Evolutionary conservation across 140 eudicot species (phyloP), one percentile per base, ranked within the genome.

Genomic region (Ambrosia hybrid): DNA sequence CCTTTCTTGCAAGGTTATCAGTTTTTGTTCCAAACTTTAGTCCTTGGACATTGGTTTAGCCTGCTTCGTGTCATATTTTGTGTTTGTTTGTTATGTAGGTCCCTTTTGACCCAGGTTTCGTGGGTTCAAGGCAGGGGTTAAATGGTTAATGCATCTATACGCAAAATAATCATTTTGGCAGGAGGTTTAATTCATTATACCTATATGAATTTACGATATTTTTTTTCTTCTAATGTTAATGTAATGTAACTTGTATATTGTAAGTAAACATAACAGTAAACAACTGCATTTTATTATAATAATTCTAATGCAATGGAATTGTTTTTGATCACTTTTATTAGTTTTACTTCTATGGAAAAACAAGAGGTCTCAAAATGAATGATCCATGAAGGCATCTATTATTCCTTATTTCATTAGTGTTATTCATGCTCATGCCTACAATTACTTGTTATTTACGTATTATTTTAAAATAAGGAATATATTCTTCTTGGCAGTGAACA

Each of bases 1-100:
- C 86, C 76, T 86, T 80, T 80, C 91, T 83, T 83, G 84, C 82
- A 80, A 68, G 56, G 55, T 74, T 39, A 66, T 78, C 58, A 66
- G 30, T 71, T 73, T 9, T 80, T 78, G 79, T 81, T 81, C 87
- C 68, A 81, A 66, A 73, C 87, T 78, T 84, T 66, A 51, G 77
- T 73, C 57, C 36, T 34, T 56, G 78, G 75, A 49, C 38, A 76
- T 70, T 65, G 43, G 41, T 33, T 69, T 26, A 39, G 70, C 14
- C 51, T 34, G 39, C 58, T 11, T 66, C 51, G 5, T 38, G 15
- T 68, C 1, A 56, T 46, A 4, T 36, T 39, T 68, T 52, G 64
- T 58, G 41, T 66, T 73, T 10, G 21, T 59, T 26, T 65, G 14
- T 63, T 55, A 5, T 15, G 11, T 16, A 15, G 9, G 12, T 7